Percentiles rank a stretch among this genome's conserved stretches.
These are phyloP conservation scores for Monascus purpureus DNA, from an alignment of 495 filamentous ascomycete species.

Conservation along the genomic window DNA sequence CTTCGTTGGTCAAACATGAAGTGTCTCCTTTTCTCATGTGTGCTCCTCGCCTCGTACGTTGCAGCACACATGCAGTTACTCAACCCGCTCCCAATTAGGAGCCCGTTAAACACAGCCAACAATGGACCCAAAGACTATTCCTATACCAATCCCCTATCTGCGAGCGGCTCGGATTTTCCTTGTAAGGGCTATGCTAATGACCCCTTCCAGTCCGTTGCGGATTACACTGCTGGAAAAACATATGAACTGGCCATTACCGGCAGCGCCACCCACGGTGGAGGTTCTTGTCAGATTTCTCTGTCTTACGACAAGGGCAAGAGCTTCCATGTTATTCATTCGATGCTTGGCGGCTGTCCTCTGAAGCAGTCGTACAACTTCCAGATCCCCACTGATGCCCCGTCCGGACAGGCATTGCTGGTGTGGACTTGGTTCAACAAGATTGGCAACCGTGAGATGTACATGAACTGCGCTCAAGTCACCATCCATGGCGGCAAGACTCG, in stretches of 20 bases:
- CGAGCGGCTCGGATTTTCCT: slow-evolving; percentile 31
- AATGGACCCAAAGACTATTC: slow-evolving; percentile 33
- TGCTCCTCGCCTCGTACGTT: slow-evolving; percentile 23
- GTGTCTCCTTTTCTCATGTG: slow-evolving; percentile 14
- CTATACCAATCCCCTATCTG: slow-evolving; percentile 31
- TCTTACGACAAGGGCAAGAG: slow-evolving; percentile 58
- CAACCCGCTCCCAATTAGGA: slow-evolving; percentile 32
- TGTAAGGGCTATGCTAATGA: slow-evolving; percentile 41
- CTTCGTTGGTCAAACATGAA: no score
- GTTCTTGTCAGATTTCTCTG: slow-evolving; percentile 74
- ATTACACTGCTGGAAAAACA: slow-evolving; percentile 24
- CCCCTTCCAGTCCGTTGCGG: slow-evolving; percentile 27
- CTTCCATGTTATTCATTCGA: slow-evolving; percentile 72
- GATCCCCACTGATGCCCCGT: slow-evolving; percentile 29
- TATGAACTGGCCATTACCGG: slow-evolving; percentile 29
- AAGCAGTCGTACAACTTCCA: slow-evolving; percentile 34
- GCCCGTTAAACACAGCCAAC: slow-evolving; percentile 25
- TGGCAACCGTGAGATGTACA: slow-evolving; percentile 88
- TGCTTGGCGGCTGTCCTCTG: slow-evolving; percentile 68
- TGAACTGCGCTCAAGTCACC: slow-evolving; percentile 74
- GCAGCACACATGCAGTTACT: slow-evolving; percentile 34
- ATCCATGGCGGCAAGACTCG: slow-evolving; percentile 39
- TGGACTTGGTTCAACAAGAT: slow-evolving; percentile 90
- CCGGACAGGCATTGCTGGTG: slow-evolving; percentile 49
- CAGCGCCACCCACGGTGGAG: slow-evolving; percentile 66